Percentiles rank a stretch among this genome's conserved stretches.
Evolutionary conservation across 352 stramenopile species (phyloP).

Genomic region (Phytopythium helicoides): DNA sequence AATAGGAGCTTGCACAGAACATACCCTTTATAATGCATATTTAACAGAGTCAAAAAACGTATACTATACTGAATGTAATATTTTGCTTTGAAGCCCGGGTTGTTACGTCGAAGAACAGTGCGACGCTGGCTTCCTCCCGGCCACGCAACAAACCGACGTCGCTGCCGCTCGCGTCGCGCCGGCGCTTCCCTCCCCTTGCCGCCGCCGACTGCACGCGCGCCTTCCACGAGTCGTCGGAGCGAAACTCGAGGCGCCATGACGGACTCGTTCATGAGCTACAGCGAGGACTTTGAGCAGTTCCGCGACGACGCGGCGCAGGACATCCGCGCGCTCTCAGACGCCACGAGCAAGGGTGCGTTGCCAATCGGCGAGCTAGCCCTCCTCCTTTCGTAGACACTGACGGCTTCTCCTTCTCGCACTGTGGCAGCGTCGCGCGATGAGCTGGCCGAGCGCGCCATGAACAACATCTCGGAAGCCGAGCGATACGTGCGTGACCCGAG

Average conservation of each 20-base stretch:
- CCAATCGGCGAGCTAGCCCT: background rate
- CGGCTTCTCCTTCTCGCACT: constrained; percentile 1
- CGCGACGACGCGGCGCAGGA: constrained; percentile 72
- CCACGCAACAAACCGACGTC: too few relatives aligned
- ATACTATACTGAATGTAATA: too few relatives aligned
- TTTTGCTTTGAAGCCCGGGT: too few relatives aligned
- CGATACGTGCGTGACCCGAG: constrained; percentile 48
- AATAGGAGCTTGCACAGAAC: too few relatives aligned
- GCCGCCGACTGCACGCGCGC: too few relatives aligned
- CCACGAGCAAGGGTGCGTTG: constrained; percentile 19
- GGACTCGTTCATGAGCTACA: constrained; percentile 76
- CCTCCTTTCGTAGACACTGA: background rate
- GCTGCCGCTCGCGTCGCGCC: too few relatives aligned
- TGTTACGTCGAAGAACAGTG: too few relatives aligned
- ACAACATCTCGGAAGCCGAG: constrained; percentile 75
- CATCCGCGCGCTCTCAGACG: constrained; percentile 61
- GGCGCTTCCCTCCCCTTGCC: too few relatives aligned
- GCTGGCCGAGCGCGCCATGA: constrained; percentile 47
- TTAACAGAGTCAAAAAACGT: too few relatives aligned
- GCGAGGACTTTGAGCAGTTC: constrained; percentile 84
- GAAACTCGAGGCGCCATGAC: constrained; percentile 44
- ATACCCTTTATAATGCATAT: too few relatives aligned
- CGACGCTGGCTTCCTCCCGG: too few relatives aligned
- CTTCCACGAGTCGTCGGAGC: too few relatives aligned
- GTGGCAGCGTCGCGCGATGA: constrained; percentile 43